Conservation (phyloP, 2,329 filamentous ascomycete species). For the Didymella sp. region DNA sequence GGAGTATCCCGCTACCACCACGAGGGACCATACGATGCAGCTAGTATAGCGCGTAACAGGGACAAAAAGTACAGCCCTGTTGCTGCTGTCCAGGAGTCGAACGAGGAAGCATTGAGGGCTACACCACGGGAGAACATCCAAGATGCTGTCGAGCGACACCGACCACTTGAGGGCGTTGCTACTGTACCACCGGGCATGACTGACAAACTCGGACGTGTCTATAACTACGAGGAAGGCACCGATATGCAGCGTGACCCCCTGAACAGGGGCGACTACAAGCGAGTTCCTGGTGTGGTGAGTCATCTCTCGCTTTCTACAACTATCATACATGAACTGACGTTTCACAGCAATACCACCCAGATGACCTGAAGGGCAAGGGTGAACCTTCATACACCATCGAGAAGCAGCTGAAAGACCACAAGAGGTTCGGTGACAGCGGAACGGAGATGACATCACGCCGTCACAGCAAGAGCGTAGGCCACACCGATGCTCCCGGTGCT, state of each 20-base stretch:
- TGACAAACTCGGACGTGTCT: slow-evolving; percentile 72
- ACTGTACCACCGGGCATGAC: slow-evolving; percentile 73
- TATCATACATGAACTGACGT: slow-evolving; percentile 18
- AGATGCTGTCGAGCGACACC: slow-evolving; percentile 74
- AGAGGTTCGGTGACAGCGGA: slow-evolving; percentile 51
- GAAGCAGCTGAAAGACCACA: slow-evolving; percentile 68
- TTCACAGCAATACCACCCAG: slow-evolving; percentile 67
- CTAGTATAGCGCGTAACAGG: slow-evolving; percentile 74
- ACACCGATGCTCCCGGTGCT: slow-evolving; percentile 33
- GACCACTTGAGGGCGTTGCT: slow-evolving; percentile 82
- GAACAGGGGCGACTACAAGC: slow-evolving; percentile 75
- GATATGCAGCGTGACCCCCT: slow-evolving; percentile 80
- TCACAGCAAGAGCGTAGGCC: slow-evolving; percentile 47
- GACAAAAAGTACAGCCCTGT: slow-evolving; percentile 71
- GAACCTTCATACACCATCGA: slow-evolving; percentile 78
- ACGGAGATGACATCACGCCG: slow-evolving; percentile 55
- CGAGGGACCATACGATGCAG: slow-evolving; percentile 87
- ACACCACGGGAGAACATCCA: slow-evolving; percentile 79
- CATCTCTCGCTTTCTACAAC: background rate
- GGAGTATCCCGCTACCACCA: slow-evolving; percentile 78
- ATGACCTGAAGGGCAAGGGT: slow-evolving; percentile 83
- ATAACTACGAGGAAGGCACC: slow-evolving; percentile 84
- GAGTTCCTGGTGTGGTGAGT: slow-evolving; percentile 76
- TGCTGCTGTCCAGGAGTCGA: slow-evolving; percentile 75
- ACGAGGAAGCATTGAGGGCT: slow-evolving; percentile 77